Evolutionary conservation across 2,329 filamentous ascomycete species (phyloP), one percentile per base, ranked within the genome.

Genomic region (Colletotrichum destructivum): DNA sequence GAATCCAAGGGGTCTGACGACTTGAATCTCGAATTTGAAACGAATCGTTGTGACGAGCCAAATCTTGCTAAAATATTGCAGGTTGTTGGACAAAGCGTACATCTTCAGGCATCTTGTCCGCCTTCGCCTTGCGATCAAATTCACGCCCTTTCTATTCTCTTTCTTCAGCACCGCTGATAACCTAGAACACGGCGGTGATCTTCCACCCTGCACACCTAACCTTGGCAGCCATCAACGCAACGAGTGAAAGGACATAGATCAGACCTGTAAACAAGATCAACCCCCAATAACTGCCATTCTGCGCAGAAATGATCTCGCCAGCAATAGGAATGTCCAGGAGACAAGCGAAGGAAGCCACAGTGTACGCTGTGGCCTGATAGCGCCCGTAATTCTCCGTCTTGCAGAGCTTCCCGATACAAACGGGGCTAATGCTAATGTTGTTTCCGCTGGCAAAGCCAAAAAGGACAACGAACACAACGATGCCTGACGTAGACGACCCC

Each of bases 281-380:
- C 0, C 88, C 89, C 84, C 85, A 88, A 76, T 93, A 94, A 1
- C 87, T 77, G 0, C 92, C 91, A 44, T 81, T 80, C 67, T 86
- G 85, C 15, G 85, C 84, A 2, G 86, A 82, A 13, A 94, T 80
- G 60, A 94, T 88, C 73, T 85, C 86, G 0, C 92, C 92, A 0
- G 87, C 92, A 62, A 94, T 90, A 0, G 93, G 92, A 31, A 93
- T 89, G 13, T 92, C 91, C 5, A 92, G 90, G 64, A 95, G 82
- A 57, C 86, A 91, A 74, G 92, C 93, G 78, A 97, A 89, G 21
- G 91, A 92, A n/a, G 69, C 90, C 97, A 79, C 98, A 96, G 93
- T 95, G 78, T 97, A 97, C 68, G 92, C 91, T 0, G 94, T 96
- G 5, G 94, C 93, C 77, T 96, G 97, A 79, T 96, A 96, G 6